Evolutionary conservation across 129 eudicot species (phyloP).

Genomic region (Glebionis coronaria): DNA sequence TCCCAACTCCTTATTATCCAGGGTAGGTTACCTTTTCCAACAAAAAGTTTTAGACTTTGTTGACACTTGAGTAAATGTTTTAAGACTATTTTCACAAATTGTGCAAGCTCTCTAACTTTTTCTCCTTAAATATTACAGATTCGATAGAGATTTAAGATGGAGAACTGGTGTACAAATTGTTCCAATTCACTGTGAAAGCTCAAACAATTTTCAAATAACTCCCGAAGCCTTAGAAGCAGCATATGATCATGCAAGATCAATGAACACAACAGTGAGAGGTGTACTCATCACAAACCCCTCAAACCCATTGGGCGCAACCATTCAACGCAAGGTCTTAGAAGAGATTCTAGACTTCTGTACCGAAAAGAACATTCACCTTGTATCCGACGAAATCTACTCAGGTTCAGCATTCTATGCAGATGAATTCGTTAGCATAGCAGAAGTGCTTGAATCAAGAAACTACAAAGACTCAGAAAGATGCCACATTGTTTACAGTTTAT

Average conservation of each 20-base stretch:
- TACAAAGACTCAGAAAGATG: conserved; percentile 67
- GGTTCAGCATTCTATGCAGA: conserved; percentile 66
- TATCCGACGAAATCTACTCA: conserved; percentile 91
- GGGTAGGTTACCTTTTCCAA: conserved; percentile 46
- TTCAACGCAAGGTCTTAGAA: conserved; percentile 51
- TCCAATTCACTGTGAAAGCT: conserved; percentile 81
- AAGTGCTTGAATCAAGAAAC: conserved; percentile 54
- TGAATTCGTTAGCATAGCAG: conserved; percentile 78
- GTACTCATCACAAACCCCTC: conserved; percentile 91
- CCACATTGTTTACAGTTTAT: conserved; percentile 87
- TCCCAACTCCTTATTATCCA: conserved; percentile 99
- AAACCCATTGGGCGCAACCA: conserved; percentile 85
- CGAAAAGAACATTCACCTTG: conserved; percentile 73
- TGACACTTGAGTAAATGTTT: not conserved
- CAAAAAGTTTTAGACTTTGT: not conserved
- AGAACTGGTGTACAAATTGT: conserved; percentile 87
- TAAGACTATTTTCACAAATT: no score
- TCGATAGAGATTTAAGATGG: conserved; percentile 95
- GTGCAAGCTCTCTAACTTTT: not conserved
- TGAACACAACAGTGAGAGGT: conserved; percentile 68
- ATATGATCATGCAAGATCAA: conserved; percentile 52
- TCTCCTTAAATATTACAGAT: conserved; percentile 40
- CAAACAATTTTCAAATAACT: conserved; percentile 78
- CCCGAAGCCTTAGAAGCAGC: conserved; percentile 74
- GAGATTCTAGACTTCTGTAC: conserved; percentile 57